Conservation (phyloP, 2,329 filamentous ascomycete genomes). For the Diaporthe eres region DNA sequence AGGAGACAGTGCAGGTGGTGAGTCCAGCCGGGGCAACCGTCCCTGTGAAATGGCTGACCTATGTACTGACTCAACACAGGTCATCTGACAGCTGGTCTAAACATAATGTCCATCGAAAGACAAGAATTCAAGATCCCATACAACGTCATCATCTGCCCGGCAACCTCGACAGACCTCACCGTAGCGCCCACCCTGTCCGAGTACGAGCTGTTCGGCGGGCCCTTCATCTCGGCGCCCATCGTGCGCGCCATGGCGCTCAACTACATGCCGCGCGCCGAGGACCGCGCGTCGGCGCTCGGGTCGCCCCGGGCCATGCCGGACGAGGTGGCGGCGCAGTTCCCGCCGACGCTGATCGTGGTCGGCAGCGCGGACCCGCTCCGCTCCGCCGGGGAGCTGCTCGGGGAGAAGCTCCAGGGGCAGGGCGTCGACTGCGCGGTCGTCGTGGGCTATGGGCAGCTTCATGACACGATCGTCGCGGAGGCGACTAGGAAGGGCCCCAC, state of each 20-base stretch:
- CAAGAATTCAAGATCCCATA: not conserved
- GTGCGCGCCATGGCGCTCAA: not conserved
- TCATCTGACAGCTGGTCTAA: constrained; percentile 1
- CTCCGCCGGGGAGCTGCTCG: not conserved
- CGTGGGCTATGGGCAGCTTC: constrained; percentile 5
- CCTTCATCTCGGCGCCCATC: constrained; percentile 15
- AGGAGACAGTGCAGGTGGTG: constrained; percentile 17
- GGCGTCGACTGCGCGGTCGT: constrained; percentile 11
- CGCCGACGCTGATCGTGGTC: constrained; percentile 8
- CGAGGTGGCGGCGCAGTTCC: constrained; percentile 11
- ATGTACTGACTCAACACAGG: not conserved
- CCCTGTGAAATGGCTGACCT: accelerated
- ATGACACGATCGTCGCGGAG: constrained; percentile 3
- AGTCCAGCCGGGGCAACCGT: not conserved
- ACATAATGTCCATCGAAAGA: constrained; percentile 7
- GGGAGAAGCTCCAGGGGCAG: constrained; percentile 4
- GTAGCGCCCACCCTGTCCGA: not conserved
- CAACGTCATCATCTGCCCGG: constrained; percentile 3
- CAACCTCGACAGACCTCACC: not conserved
- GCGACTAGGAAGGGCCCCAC: not conserved
- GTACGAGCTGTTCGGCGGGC: not conserved
- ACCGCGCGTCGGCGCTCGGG: not conserved
- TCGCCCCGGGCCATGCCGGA: not conserved
- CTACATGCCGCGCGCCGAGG: constrained; percentile 9
- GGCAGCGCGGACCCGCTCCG: constrained; percentile 13